Evolutionary conservation across 2,329 filamentous ascomycete genomes (phyloP).

Genomic region (Penicillium sp.): DNA sequence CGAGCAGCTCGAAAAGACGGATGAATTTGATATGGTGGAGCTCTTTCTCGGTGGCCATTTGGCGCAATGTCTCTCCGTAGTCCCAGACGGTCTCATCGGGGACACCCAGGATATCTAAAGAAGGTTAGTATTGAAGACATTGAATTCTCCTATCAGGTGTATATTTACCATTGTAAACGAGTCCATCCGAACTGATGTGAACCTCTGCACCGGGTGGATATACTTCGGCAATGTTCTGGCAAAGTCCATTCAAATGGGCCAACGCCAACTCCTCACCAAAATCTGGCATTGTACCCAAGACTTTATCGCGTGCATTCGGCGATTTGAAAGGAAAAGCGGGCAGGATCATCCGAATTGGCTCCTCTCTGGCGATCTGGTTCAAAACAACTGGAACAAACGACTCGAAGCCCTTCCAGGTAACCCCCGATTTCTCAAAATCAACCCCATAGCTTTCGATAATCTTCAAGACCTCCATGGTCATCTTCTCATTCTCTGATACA

Average conservation of each 20-base stretch:
- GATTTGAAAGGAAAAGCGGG: slow-evolving; percentile 34
- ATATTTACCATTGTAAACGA: slow-evolving; percentile 38
- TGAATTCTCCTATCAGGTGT: accelerated
- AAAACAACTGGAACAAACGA: slow-evolving; percentile 25
- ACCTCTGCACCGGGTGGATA: slow-evolving; percentile 43
- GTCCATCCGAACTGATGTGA: slow-evolving; percentile 44
- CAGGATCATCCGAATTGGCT: slow-evolving; percentile 31
- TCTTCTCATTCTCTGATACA: slow-evolving; percentile 5
- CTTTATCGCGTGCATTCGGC: slow-evolving; percentile 32
- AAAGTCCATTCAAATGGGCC: slow-evolving; percentile 40
- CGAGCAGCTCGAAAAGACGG: slow-evolving; percentile 39
- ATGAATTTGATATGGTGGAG: slow-evolving; percentile 36
- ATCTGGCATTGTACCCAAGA: slow-evolving; percentile 39
- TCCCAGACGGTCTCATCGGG: slow-evolving; percentile 43
- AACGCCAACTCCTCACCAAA: slow-evolving; percentile 45
- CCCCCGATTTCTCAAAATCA: slow-evolving; percentile 24
- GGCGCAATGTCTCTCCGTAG: slow-evolving; percentile 38
- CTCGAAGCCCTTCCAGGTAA: slow-evolving; percentile 27
- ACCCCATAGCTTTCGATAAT: slow-evolving; percentile 29
- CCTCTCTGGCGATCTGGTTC: slow-evolving; percentile 18
- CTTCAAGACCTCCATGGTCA: slow-evolving; percentile 21
- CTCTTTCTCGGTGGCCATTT: slow-evolving; percentile 34
- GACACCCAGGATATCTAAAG: slow-evolving; percentile 40
- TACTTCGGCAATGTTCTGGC: slow-evolving; percentile 37
- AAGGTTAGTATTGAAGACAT: not conserved